phyloP scores from a whole-genome alignment of 2,329 filamentous ascomycete genomes.

The Rachicladosporium sp. region DNA sequence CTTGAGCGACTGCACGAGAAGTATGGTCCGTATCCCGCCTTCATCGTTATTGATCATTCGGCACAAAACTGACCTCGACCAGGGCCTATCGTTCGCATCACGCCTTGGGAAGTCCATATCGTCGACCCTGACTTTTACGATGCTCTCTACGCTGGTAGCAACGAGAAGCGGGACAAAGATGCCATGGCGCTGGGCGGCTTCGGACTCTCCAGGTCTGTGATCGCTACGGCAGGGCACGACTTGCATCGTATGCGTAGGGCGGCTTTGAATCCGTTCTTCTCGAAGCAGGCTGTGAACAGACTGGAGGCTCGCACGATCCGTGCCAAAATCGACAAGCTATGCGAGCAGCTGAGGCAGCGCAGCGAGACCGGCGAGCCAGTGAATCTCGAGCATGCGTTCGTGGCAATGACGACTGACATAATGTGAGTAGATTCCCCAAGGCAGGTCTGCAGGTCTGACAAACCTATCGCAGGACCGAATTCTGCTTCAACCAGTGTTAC shows the following conservation, averaged over 20 bases:
- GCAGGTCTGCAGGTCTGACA: too few species aligned
- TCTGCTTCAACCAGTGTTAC: too few species aligned
- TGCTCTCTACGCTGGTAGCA: constrained; percentile 13
- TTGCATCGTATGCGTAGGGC: constrained; percentile 15
- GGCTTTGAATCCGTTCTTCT: constrained; percentile 15
- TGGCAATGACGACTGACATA: too few species aligned
- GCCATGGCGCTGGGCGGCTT: constrained; percentile 2
- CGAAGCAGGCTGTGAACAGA: constrained; percentile 10
- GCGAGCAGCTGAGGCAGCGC: too few species aligned
- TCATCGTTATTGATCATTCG: not conserved
- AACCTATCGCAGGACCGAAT: too few species aligned
- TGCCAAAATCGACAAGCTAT: too few species aligned
- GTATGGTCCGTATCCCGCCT: constrained; percentile 16
- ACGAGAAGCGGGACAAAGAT: constrained; percentile 10
- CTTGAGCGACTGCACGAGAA: constrained; percentile 24
- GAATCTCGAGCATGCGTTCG: too few species aligned
- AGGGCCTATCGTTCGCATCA: constrained; percentile 30
- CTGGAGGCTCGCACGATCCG: constrained; percentile 6
- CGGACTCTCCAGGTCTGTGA: constrained; percentile 3
- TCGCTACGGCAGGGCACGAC: constrained; percentile 39
- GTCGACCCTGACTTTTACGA: constrained; percentile 26
- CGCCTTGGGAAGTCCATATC: constrained; percentile 32
- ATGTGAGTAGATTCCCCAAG: too few species aligned
- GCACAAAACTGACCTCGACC: not conserved
- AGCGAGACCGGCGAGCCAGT: too few species aligned